Percentiles rank a stretch among this genome's conserved stretches.
Conservation (phyloP, 2,329 filamentous ascomycete genomes). For the Neopestalotiopsis rosae region DNA sequence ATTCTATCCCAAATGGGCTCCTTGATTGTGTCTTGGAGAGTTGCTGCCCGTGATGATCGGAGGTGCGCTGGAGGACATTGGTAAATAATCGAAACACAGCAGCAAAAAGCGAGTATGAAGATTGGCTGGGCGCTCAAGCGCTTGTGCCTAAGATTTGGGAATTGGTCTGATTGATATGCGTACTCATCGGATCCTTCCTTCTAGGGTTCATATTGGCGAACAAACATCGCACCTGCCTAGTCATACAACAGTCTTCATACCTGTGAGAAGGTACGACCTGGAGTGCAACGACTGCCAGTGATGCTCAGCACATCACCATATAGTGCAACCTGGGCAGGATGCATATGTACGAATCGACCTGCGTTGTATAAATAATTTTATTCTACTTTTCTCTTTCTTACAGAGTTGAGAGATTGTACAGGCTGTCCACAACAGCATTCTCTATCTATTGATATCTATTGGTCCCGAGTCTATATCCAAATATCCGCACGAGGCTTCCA, state of each 20-base stretch:
- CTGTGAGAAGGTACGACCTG: not conserved
- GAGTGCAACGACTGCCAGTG: not conserved
- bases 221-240: not conserved
- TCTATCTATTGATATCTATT: not conserved
- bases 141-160: too few relatives aligned
- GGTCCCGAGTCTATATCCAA: slow-evolving; percentile 1
- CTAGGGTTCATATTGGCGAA: too few relatives aligned
- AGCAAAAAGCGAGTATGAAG: too few relatives aligned
- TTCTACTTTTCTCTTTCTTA: not conserved
- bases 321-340: too few relatives aligned
- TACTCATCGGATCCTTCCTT: too few relatives aligned
- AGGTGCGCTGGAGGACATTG: too few relatives aligned
- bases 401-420: not conserved
- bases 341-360: not conserved
- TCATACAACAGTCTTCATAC: not conserved
- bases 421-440: not conserved
- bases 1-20: too few relatives aligned
- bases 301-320: not conserved
- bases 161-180: too few relatives aligned
- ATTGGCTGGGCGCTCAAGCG: too few relatives aligned
- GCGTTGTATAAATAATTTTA: not conserved
- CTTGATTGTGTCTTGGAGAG: too few relatives aligned
- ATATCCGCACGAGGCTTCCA: not conserved
- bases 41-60: too few relatives aligned
- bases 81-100: too few relatives aligned